These are phyloP conservation scores for Cinchona pubescens DNA, from an alignment of 257 asterid species.

Conservation along the genomic window DNA sequence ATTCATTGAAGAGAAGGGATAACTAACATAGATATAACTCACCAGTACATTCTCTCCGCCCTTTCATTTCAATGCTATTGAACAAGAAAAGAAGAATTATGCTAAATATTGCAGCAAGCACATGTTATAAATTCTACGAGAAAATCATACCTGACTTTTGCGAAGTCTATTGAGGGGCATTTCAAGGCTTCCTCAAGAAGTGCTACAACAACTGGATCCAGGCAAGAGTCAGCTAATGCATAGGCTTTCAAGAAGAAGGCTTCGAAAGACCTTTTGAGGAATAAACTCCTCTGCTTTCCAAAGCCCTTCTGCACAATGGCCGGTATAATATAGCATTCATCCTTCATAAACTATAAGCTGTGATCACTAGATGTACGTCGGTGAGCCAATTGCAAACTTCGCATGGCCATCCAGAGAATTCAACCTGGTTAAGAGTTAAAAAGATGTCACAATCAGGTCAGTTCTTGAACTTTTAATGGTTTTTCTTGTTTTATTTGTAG, in stretches of 20 bases:
- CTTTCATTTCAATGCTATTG: neutral
- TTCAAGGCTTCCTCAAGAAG: constrained; percentile 96
- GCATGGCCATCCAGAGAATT: constrained; percentile 98
- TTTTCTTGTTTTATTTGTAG: constrained; percentile 89
- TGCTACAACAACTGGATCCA: constrained; percentile 72
- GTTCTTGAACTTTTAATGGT: neutral
- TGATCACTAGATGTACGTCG: constrained; percentile 84
- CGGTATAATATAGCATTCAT: constrained; percentile 92
- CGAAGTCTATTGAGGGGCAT: constrained; percentile 98
- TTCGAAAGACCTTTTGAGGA: constrained; percentile 89
- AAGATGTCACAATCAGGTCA: constrained; percentile 4
- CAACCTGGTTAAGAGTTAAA: constrained; percentile 48
- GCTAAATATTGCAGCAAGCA: neutral
- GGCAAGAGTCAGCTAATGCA: constrained; percentile 96
- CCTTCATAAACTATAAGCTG: constrained; percentile 90
- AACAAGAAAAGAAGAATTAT: neutral
- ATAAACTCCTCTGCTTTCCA: constrained; percentile 94
- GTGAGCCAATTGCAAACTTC: constrained; percentile 91
- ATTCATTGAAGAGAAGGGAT: neutral
- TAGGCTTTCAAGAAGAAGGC: constrained; percentile 98
- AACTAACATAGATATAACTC: neutral
- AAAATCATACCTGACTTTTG: constrained; percentile 85
- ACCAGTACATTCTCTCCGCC: neutral
- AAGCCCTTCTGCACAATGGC: constrained; percentile 96
- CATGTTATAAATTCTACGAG: neutral